Evolutionary conservation across 129 eudicot species (phyloP).

Genomic region (Cynara cardunculus): DNA sequence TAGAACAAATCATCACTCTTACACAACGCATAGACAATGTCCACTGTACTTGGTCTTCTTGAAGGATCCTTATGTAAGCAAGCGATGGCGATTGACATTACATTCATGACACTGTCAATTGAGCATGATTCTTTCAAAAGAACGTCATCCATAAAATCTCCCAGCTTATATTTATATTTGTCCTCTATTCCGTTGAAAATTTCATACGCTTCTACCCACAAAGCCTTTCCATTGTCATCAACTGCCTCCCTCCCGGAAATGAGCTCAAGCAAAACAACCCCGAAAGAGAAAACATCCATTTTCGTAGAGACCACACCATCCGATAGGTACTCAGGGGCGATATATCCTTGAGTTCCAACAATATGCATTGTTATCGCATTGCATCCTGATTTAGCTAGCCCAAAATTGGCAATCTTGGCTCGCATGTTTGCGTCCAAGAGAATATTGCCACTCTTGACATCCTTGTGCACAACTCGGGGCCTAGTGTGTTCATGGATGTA

Average conservation of each 20-base stretch:
- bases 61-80: constrained; percentile 71
- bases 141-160: constrained; percentile 55
- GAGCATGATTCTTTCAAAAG: constrained; percentile 40
- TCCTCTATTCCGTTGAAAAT: constrained; percentile 49
- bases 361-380: constrained; percentile 95
- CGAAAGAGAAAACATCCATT: constrained; percentile 83
- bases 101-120: constrained; percentile 54
- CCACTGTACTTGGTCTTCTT: constrained; percentile 81
- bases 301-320: constrained; percentile 83
- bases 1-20: constrained; percentile 71
- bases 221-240: constrained; percentile 55
- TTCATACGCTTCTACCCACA: constrained; percentile 51
- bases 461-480: constrained; percentile 93
- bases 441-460: constrained; percentile 83
- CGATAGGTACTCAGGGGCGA: constrained; percentile 77
- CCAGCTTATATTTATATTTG: constrained; percentile 25
- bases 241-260: constrained; percentile 64
- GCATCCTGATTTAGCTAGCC: constrained; percentile 93
- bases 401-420: constrained; percentile 93
- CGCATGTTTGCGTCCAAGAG: constrained; percentile 78
- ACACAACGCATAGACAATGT: constrained; percentile 77
- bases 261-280: constrained; percentile 88
- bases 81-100: constrained; percentile 62
- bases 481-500: constrained; percentile 92
- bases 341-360: constrained; percentile 88